These are phyloP conservation scores for Fusarium sp. DNA, from an alignment of 2,329 filamentous ascomycete species.

Conservation along the genomic window DNA sequence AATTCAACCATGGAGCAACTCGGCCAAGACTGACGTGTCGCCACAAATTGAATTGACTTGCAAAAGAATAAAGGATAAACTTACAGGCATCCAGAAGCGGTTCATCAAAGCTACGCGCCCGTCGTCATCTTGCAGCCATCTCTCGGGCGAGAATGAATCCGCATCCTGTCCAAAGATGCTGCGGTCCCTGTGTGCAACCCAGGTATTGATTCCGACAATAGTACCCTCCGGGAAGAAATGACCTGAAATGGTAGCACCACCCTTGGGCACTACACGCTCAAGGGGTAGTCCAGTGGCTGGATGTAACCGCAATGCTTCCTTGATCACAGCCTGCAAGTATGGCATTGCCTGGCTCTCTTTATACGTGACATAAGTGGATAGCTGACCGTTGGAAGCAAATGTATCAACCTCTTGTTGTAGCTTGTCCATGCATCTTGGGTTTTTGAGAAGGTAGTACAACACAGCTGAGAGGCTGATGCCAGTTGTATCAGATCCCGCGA, in stretches of 20 bases:
- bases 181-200: not conserved
- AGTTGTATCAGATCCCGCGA: not conserved
- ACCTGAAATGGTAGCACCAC: not conserved
- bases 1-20: too few relatives aligned
- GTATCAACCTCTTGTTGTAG: not conserved
- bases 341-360: not conserved
- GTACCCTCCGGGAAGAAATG: not conserved
- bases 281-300: conserved; percentile 22
- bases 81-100: not conserved
- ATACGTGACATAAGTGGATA: not conserved
- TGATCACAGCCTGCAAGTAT: conserved; percentile 30
- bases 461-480: not conserved
- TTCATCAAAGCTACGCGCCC: not conserved
- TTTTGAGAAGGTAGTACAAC: not conserved
- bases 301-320: conserved; percentile 35
- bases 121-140: not conserved
- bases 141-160: not conserved
- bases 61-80: rapidly evolving
- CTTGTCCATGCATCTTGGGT: not conserved
- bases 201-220: not conserved
- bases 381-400: rapidly evolving
- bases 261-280: not conserved
- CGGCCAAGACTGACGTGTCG: not conserved
- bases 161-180: not conserved
- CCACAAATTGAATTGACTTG: not conserved